phyloP scores from a whole-genome alignment of 768 basidiomycete genomes.

The Punctularia strigosozonata region DNA sequence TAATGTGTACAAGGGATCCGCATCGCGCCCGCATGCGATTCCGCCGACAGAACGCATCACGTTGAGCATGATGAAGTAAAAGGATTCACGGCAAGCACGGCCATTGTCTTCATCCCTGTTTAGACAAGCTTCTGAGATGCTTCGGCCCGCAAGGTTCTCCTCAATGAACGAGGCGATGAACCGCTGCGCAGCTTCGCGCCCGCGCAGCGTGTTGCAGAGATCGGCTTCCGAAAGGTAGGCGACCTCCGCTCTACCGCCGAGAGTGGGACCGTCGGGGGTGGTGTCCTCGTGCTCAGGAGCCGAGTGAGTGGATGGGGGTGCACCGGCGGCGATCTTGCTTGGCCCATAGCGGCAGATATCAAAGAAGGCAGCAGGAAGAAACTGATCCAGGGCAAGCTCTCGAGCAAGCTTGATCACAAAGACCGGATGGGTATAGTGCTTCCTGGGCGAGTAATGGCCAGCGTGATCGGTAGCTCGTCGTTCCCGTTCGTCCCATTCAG shows the following conservation, averaged over 20 bases:
- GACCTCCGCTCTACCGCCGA: background rate
- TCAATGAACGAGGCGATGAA: slow-evolving; percentile 52
- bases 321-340: slow-evolving; percentile 51
- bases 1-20: slow-evolving; percentile 62
- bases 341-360: slow-evolving; percentile 66
- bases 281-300: background rate
- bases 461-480: slow-evolving; percentile 33
- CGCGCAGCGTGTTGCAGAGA: slow-evolving; percentile 35
- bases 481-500: slow-evolving; percentile 62
- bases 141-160: slow-evolving; percentile 36
- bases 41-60: slow-evolving; percentile 59
- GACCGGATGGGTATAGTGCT: slow-evolving; percentile 52
- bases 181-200: slow-evolving; percentile 54
- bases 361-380: slow-evolving; percentile 65
- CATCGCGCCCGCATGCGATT: slow-evolving; percentile 60
- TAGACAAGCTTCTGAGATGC: slow-evolving; percentile 36
- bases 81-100: slow-evolving; percentile 49
- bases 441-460: slow-evolving; percentile 49
- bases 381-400: slow-evolving; percentile 41
- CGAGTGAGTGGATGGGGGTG: slow-evolving; percentile 10
- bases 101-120: slow-evolving; percentile 24
- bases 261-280: slow-evolving; percentile 6
- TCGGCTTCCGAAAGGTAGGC: slow-evolving; percentile 25
- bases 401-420: slow-evolving; percentile 59
- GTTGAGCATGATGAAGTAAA: slow-evolving; percentile 69